These are phyloP conservation scores for Phytopythium oedochilum DNA, from an alignment of 352 stramenopile genomes.

Conservation along the genomic window DNA sequence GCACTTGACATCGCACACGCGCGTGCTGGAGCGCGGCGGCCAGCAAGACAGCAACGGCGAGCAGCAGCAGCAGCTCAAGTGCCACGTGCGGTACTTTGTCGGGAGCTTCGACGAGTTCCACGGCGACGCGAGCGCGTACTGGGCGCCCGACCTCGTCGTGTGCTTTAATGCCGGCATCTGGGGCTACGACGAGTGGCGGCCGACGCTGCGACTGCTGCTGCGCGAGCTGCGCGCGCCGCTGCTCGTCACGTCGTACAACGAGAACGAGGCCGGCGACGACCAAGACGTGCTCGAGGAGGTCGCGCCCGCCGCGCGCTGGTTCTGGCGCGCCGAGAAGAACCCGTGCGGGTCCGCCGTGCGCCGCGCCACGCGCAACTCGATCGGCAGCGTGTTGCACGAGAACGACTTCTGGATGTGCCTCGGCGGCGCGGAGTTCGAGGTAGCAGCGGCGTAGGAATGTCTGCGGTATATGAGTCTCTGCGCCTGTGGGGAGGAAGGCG, in stretches of 20 bases:
- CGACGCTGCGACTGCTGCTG: slow-evolving; percentile 63
- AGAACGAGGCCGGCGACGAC: slow-evolving; percentile 73
- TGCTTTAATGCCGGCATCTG: slow-evolving; percentile 87
- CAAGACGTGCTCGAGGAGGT: slow-evolving; percentile 67
- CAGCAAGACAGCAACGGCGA: background rate
- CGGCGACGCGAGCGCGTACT: slow-evolving; percentile 34
- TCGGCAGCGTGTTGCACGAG: slow-evolving; percentile 58
- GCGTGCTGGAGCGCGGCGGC: slow-evolving; percentile 9
- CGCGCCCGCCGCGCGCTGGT: slow-evolving; percentile 35
- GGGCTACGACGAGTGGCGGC: slow-evolving; percentile 86
- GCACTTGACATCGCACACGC: slow-evolving; percentile 24
- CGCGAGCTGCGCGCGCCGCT: slow-evolving; percentile 46
- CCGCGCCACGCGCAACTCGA: slow-evolving; percentile 52
- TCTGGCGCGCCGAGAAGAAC: slow-evolving; percentile 76
- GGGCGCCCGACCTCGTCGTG: slow-evolving; percentile 50
- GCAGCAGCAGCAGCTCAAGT: too few species aligned
- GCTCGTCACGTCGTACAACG: slow-evolving; percentile 85
- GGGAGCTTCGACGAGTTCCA: slow-evolving; percentile 62
- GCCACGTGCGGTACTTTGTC: slow-evolving; percentile 67
- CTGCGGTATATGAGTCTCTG: too few species aligned
- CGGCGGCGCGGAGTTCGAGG: slow-evolving; percentile 9
- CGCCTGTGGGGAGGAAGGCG: too few species aligned
- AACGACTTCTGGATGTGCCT: slow-evolving; percentile 86
- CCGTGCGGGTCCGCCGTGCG: slow-evolving; percentile 29
- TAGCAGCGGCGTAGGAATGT: background rate